Evolutionary conservation across 2,329 filamentous ascomycete genomes (phyloP).

Genomic region (Alternaria brassicicola): DNA sequence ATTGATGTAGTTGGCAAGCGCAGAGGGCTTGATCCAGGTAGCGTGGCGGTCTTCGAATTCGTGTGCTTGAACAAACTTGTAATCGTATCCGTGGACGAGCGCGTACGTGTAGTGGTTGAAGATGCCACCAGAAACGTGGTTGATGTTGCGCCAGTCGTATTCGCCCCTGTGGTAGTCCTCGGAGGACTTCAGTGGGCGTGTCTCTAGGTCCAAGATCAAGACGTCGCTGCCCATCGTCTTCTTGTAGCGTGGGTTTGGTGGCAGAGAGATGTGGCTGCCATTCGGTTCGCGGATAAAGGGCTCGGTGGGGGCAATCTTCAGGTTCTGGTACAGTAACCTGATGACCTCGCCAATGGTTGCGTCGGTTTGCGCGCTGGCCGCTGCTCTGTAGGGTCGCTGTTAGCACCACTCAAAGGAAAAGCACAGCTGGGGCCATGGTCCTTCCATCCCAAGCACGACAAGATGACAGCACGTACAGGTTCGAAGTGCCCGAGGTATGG

Average conservation of each 20-base stretch:
- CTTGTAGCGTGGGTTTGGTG: conserved; percentile 39
- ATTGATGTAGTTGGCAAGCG: conserved; percentile 46
- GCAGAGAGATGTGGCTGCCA: conserved; percentile 38
- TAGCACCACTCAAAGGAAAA: conserved; percentile 15
- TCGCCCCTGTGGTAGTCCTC: conserved; percentile 39
- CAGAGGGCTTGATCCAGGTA: conserved; percentile 57
- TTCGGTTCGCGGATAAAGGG: conserved; percentile 41
- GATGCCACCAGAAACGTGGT: conserved; percentile 45
- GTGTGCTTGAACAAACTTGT: conserved; percentile 54
- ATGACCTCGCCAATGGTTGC: conserved; percentile 42
- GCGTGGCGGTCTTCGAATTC: conserved; percentile 51
- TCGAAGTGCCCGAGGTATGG: conserved; percentile 26
- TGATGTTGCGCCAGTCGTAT: conserved; percentile 46
- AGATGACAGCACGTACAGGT: conserved; percentile 31
- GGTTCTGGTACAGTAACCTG: conserved; percentile 38
- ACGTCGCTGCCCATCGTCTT: conserved; percentile 45
- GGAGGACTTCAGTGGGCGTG: conserved; percentile 41
- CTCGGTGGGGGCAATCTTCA: conserved; percentile 37
- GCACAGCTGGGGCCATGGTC: not conserved
- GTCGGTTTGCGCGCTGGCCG: conserved; percentile 27
- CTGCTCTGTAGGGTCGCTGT: conserved; percentile 26
- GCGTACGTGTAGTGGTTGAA: conserved; percentile 51
- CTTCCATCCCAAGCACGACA: not conserved
- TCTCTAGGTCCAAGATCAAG: conserved; percentile 47
- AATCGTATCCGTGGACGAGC: conserved; percentile 57